Conservation (phyloP, 495 filamentous ascomycete species). For the Niebla homalea region DNA sequence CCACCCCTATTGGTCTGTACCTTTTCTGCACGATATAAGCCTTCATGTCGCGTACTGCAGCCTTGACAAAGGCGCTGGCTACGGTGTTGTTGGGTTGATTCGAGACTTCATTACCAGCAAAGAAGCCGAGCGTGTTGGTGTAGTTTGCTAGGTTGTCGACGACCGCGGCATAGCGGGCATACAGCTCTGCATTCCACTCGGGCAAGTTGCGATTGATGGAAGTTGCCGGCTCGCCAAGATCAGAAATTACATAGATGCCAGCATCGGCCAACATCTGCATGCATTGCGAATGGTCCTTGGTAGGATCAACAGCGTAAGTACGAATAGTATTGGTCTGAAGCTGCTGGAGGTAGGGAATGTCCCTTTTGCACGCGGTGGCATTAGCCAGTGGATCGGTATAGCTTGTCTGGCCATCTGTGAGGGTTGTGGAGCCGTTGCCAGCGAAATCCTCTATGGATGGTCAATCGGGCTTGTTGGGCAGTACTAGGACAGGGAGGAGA, state of each 20-base stretch:
- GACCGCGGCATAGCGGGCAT: conserved; percentile 66
- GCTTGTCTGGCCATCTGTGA: conserved; percentile 15
- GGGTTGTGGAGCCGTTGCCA: conserved; percentile 29
- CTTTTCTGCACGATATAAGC: conserved; percentile 68
- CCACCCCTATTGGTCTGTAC: conserved; percentile 74
- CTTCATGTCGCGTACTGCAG: conserved; percentile 90
- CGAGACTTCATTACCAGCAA: conserved; percentile 92
- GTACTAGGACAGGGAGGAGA: too few relatives aligned
- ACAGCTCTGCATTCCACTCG: conserved; percentile 61
- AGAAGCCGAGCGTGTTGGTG: conserved; percentile 86
- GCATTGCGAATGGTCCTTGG: conserved; percentile 62
- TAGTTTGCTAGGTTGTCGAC: conserved; percentile 69
- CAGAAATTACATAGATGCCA: conserved; percentile 88
- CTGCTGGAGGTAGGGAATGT: conserved; percentile 65
- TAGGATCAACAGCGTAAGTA: conserved; percentile 82
- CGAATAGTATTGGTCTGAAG: conserved; percentile 83
- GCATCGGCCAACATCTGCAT: conserved; percentile 73
- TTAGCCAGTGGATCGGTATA: conserved; percentile 65
- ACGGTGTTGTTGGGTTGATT: conserved; percentile 70
- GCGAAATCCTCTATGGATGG: conserved; percentile 32
- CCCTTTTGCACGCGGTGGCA: conserved; percentile 53
- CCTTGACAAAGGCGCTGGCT: conserved; percentile 88
- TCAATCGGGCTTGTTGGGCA: background rate
- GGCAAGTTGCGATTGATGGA: conserved; percentile 79
- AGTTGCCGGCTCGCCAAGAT: conserved; percentile 61